phyloP scores from a whole-genome alignment of 208 protist genomes.

The Leishmania martiniquensis region DNA sequence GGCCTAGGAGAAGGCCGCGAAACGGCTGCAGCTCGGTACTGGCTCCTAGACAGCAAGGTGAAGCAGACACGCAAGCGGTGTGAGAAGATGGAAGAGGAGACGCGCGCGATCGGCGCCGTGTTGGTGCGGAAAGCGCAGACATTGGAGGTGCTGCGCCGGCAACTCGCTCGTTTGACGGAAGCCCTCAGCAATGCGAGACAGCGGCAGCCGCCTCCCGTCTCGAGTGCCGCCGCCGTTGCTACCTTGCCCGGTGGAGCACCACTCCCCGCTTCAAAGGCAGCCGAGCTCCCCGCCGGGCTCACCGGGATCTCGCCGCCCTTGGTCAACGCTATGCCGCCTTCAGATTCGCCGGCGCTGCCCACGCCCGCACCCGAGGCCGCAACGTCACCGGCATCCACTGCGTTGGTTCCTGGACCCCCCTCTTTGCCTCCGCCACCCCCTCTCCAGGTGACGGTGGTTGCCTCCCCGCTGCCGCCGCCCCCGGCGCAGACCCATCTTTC shows the following conservation, averaged over 20 bases:
- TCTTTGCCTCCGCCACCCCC: not conserved
- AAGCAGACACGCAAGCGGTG: constrained; percentile 40
- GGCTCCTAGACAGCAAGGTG: constrained; percentile 39
- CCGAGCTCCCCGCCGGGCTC: not conserved
- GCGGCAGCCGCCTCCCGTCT: not conserved
- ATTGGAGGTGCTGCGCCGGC: constrained; percentile 39
- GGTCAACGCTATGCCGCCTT: not conserved
- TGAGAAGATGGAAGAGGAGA: constrained; percentile 36
- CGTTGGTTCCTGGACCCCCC: constrained; percentile 6
- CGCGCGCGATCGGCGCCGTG: constrained; percentile 38
- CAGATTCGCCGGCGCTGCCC: not conserved
- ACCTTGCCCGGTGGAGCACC: not conserved
- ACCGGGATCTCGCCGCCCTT: not conserved
- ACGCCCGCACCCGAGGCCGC: constrained; percentile 6
- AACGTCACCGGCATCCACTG: constrained; percentile 3
- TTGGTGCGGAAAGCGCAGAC: constrained; percentile 38
- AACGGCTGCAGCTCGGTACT: constrained; percentile 45
- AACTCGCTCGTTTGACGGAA: constrained; percentile 53
- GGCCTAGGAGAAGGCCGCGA: constrained; percentile 32
- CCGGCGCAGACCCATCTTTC: constrained; percentile 1
- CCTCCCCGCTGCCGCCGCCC: not conserved
- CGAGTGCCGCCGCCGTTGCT: not conserved
- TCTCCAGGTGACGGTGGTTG: not conserved
- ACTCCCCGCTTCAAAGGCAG: not conserved
- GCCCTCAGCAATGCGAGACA: constrained; percentile 25